Percentiles rank a stretch among this genome's conserved stretches.
Conservation (phyloP, 352 stramenopile genomes). For the Achlya hypogyna region DNA sequence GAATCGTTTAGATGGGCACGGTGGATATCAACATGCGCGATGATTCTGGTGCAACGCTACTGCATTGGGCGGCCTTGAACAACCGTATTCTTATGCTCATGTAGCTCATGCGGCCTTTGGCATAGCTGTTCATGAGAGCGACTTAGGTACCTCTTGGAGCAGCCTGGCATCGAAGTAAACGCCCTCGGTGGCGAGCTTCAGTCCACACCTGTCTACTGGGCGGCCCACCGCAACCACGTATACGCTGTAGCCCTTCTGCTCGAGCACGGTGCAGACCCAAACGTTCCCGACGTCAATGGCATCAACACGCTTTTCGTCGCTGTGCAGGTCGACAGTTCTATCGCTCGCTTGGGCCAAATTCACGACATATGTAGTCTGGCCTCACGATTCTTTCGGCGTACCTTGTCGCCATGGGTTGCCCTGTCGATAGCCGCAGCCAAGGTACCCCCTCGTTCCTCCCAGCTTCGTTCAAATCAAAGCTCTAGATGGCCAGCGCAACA, state of each 20-base stretch:
- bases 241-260: slow-evolving; percentile 68
- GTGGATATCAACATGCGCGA: slow-evolving; percentile 54
- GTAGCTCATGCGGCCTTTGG: slow-evolving; percentile 24
- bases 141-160: slow-evolving; percentile 40
- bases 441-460: slow-evolving; percentile 19
- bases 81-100: slow-evolving; percentile 70
- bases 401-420: slow-evolving; percentile 58
- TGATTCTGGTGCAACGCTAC: slow-evolving; percentile 42
- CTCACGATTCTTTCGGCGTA: slow-evolving; percentile 73
- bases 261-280: slow-evolving; percentile 43
- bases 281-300: slow-evolving; percentile 38
- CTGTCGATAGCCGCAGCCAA: slow-evolving; percentile 47
- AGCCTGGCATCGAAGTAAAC: slow-evolving; percentile 40
- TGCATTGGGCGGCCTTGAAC: slow-evolving; percentile 73
- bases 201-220: slow-evolving; percentile 72
- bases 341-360: not conserved
- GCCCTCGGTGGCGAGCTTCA: slow-evolving; percentile 41
- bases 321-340: slow-evolving; percentile 29
- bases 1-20: not conserved
- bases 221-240: slow-evolving; percentile 63
- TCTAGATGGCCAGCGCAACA: slow-evolving; percentile 33
- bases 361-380: slow-evolving; percentile 22
- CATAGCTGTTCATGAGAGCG: not conserved
- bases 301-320: slow-evolving; percentile 57
- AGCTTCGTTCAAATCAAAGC: not conserved